These are phyloP conservation scores for Somion occarium DNA, from an alignment of 1,284 basidiomycete genomes.

Conservation along the genomic window DNA sequence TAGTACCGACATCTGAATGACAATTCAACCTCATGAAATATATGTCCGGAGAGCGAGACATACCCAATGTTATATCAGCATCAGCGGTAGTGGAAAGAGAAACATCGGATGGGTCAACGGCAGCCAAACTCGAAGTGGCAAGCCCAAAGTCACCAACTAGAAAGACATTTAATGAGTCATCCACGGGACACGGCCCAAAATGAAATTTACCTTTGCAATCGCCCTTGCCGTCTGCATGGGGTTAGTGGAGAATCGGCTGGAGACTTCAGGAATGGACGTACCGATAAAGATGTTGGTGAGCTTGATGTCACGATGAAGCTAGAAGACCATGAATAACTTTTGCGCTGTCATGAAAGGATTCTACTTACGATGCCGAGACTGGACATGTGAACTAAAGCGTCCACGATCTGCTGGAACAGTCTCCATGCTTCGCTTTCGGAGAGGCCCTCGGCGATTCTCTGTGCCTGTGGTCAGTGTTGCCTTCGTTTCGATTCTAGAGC, in stretches of 20 bases:
- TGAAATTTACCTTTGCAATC: conserved; percentile 72
- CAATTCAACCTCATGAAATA: conserved; percentile 7
- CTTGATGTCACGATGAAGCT: conserved; percentile 92
- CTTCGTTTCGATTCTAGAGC: conserved; percentile 1
- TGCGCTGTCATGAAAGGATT: not conserved
- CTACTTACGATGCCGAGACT: conserved; percentile 72
- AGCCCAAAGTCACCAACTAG: conserved; percentile 90
- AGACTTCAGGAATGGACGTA: conserved; percentile 25
- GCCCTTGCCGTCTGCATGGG: conserved; percentile 67
- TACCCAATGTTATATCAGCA: conserved; percentile 73
- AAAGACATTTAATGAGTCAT: not conserved
- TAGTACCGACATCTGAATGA: conserved; percentile 79
- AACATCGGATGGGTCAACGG: conserved; percentile 65
- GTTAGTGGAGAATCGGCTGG: conserved; percentile 1
- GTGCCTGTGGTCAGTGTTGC: too few species aligned
- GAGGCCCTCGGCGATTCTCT: conserved; percentile 79
- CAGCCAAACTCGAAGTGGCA: conserved; percentile 78
- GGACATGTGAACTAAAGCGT: conserved; percentile 90
- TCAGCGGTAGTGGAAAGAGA: conserved; percentile 44
- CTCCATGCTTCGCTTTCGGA: conserved; percentile 86
- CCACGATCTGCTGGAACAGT: conserved; percentile 88
- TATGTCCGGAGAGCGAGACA: conserved; percentile 9
- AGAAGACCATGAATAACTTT: conserved; percentile 3
- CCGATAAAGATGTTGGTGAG: conserved; percentile 90
- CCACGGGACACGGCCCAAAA: not conserved